A percentile compares a stretch with the other conserved stretches of the same genome.
Conservation (phyloP, 805 yeast species). For the Candida mattraensis region DNA sequence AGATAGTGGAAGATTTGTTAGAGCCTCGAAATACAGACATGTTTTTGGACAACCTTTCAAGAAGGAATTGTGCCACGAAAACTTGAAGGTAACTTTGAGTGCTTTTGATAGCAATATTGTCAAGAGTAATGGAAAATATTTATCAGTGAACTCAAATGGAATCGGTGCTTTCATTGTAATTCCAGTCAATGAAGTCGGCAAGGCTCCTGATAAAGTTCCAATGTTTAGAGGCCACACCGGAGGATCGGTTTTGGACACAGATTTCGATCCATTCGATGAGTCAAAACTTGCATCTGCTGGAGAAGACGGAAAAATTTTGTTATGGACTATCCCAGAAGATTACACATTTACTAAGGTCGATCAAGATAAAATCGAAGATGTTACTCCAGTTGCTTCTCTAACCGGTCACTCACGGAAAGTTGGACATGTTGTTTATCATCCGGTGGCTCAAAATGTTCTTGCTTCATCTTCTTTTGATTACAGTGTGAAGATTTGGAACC, state of each 20-base stretch:
- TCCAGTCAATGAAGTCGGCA: conserved; percentile 84
- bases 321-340: conserved; percentile 87
- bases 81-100: conserved; percentile 76
- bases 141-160: conserved; percentile 87
- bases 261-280: conserved; percentile 88
- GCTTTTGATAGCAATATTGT: conserved; percentile 96
- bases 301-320: conserved; percentile 73
- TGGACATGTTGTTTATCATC: conserved; percentile 88
- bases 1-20: conserved; percentile 78
- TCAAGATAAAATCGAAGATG: conserved; percentile 56
- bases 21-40: conserved; percentile 96
- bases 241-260: conserved; percentile 93
- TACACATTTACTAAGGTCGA: conserved; percentile 66
- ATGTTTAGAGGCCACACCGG: conserved; percentile 95
- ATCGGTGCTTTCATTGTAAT: conserved; percentile 98
- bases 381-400: conserved; percentile 67
- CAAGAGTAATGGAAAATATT: conserved; percentile 80
- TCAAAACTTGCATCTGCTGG: conserved; percentile 74
- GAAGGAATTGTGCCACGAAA: conserved; percentile 71
- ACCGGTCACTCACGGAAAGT: conserved; percentile 92
- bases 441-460: conserved; percentile 79
- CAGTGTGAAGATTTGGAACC: conserved; percentile 88
- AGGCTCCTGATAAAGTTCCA: conserved; percentile 90
- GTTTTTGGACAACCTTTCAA: conserved; percentile 88
- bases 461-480: conserved; percentile 92